Percentiles rank a stretch among this genome's conserved stretches.
Conservation (phyloP, 225 moss, liverwort and hornwort genomes). For the Asterella californica region DNA sequence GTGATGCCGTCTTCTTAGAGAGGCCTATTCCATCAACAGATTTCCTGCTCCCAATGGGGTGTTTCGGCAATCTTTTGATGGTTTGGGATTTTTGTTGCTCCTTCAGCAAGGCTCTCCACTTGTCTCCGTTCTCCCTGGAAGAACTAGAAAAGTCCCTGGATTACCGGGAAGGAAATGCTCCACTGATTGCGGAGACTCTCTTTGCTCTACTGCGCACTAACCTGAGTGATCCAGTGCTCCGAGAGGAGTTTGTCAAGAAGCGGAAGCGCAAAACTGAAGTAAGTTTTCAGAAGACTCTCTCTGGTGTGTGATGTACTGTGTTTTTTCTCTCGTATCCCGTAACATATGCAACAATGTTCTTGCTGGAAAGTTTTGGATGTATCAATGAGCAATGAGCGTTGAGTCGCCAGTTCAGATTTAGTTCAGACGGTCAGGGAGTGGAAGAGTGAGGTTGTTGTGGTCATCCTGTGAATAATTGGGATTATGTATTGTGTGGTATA, state of each 20-base stretch:
- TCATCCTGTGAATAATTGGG: not conserved
- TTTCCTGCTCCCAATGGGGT: constrained; percentile 78
- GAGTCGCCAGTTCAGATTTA: not conserved
- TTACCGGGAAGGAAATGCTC: constrained; percentile 85
- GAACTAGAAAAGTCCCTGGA: constrained; percentile 92
- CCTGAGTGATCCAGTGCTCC: constrained; percentile 68
- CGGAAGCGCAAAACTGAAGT: constrained; percentile 81
- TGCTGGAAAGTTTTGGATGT: not conserved
- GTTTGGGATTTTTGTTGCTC: constrained; percentile 95
- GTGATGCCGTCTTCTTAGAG: constrained; percentile 65
- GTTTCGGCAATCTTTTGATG: constrained; percentile 81
- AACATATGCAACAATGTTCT: not conserved
- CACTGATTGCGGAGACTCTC: constrained; percentile 67
- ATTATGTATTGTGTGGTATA: not conserved
- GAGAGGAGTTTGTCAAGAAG: constrained; percentile 82
- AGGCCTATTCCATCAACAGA: constrained; percentile 88
- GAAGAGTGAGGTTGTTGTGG: not conserved
- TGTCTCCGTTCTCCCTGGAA: constrained; percentile 81
- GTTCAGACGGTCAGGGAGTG: not conserved
- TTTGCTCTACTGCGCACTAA: constrained; percentile 79
- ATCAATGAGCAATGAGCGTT: not conserved
- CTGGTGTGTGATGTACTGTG: not conserved
- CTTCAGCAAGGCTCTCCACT: constrained; percentile 78
- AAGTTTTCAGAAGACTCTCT: constrained; percentile 23
- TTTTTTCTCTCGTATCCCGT: not conserved